Percentiles rank a stretch among this genome's conserved stretches.
phyloP scores from a whole-genome alignment of 805 yeast species.

The Ogataea trehalophila region DNA sequence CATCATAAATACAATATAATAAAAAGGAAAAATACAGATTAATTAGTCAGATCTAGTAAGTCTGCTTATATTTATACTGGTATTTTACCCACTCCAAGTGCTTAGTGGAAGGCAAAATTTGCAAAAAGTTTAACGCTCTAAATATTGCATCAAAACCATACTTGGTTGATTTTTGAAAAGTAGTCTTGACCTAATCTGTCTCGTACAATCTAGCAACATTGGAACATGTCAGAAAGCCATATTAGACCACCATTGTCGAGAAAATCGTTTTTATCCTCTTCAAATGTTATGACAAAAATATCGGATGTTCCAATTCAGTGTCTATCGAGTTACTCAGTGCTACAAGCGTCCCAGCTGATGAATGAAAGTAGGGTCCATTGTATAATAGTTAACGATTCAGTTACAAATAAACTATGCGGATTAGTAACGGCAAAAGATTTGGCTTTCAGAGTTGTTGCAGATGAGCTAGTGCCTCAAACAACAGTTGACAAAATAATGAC shows the following conservation, averaged over 20 bases:
- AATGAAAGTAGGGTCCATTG: conserved; percentile 37
- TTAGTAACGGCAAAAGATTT: conserved; percentile 42
- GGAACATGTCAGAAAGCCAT: not conserved
- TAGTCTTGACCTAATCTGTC: too few species aligned
- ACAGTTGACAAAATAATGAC: conserved; percentile 38
- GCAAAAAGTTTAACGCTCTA: too few species aligned
- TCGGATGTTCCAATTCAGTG: conserved; percentile 37
- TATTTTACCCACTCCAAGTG: too few species aligned
- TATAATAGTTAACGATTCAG: conserved; percentile 31
- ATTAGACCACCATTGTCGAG: conserved; percentile 4
- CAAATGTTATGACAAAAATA: conserved; percentile 20
- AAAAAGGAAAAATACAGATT: too few species aligned
- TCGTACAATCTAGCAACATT: not conserved
- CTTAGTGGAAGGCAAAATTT: too few species aligned
- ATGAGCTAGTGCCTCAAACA: conserved; percentile 22
- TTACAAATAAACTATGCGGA: conserved; percentile 30
- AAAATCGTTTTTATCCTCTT: conserved; percentile 3
- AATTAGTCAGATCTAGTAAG: too few species aligned
- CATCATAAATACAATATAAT: too few species aligned
- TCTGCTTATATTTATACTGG: too few species aligned
- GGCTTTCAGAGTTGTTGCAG: conserved; percentile 38
- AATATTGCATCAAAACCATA: too few species aligned
- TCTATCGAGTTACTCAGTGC: conserved; percentile 28
- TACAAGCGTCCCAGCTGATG: conserved; percentile 34
- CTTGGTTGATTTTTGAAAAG: too few species aligned